Evolutionary conservation across 495 filamentous ascomycete genomes (phyloP), one percentile per base, ranked within the genome.

Genomic region (Rusavskia elegans): DNA sequence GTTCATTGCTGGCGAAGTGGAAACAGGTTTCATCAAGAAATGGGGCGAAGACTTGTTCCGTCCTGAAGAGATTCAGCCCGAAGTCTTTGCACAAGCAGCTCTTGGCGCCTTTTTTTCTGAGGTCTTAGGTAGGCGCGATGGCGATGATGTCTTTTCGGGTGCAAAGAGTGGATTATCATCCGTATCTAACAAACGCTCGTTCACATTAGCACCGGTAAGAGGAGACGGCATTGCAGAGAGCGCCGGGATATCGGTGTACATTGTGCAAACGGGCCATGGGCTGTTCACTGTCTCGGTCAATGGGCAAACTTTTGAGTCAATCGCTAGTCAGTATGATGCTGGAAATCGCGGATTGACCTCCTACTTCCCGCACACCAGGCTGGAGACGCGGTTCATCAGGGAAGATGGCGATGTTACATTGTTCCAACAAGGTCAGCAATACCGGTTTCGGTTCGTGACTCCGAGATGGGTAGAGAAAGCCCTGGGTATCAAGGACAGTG

Each of bases 11-110:
- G 92, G 89, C 11, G 80, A 89, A 11, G 88, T 98, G 7, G 93
- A 99, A 63, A 97, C 92, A 0, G 92, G 92, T 5, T 99, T 92
- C 63, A 97, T 98, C 57, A 80, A 83, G 40, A 95, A 93, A 61
- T 82, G 93, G 64, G 77, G 74, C 50, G 76, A 80, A 16, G 84
- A 88, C 53, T 72, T 92, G 1, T 90, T 92, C 57, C 58, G 65
- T 10, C 67, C 71, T 13, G 64, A 75, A 37, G 50, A 58, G 0
- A 71, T 79, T 14, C 70, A 74, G 5, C 68, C 81, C 20, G 84
- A 90, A 60, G 73, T 83, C 8, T 86, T 83, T 50, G 83, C 80
- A 7, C 92, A 98, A 63, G 87, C 86, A 14, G 93, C 88, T 13
- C 65, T 97, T 5, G 86, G 68, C 13, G 59, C 82, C 25, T 66